Evolutionary conservation across 208 protist species (phyloP), one percentile per base, ranked within the genome.

Genomic region (Wallacemonas sp.): DNA sequence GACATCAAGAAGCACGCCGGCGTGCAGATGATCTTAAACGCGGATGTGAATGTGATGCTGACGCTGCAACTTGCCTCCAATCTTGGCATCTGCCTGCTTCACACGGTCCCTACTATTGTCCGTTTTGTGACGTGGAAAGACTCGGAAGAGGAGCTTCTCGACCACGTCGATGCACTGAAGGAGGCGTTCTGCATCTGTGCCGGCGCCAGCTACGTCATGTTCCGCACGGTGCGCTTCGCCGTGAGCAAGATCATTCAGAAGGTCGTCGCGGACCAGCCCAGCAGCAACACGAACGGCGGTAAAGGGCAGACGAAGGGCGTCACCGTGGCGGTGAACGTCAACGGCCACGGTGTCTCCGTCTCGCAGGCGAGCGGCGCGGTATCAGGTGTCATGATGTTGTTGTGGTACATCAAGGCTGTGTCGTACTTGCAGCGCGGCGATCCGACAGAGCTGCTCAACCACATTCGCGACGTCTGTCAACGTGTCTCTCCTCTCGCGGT

Each of bases 71-170:
- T 95, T 11, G n/a, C 88, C 12, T 70, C 75, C 1, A 91, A 90
- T 46, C 49, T 75, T 15, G 70, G 69, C 2, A 86, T 95, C 39
- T 72, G 76, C 46, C 51, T 68, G 15, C 45, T 91, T 22, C 89
- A 95, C 59, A 95, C 89, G n/a, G 41, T 95, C 30, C 89, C 89
- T 11, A 84, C 49, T 12, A 88, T 95, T 36, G 51, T 67, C 31
- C 67, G 66, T 31, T 87, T 80, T 60, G 77, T 92, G 12, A 49
- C 31, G 0, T 83, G 74, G 75, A 67, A 80, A 26, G 70, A 69
- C 9, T 42, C 5, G 14, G 76, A 86, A 17, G 75, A 66, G 44
- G 78, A 42, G 41, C 55, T 90, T 14, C 33, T 65, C 1, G 55
- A 46, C 6, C 61, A 66, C 24, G 63, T 80, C 6, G 88, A 94